These are phyloP conservation scores for Aspergillus latus DNA, from an alignment of 2,329 filamentous ascomycete species.

Conservation along the genomic window DNA sequence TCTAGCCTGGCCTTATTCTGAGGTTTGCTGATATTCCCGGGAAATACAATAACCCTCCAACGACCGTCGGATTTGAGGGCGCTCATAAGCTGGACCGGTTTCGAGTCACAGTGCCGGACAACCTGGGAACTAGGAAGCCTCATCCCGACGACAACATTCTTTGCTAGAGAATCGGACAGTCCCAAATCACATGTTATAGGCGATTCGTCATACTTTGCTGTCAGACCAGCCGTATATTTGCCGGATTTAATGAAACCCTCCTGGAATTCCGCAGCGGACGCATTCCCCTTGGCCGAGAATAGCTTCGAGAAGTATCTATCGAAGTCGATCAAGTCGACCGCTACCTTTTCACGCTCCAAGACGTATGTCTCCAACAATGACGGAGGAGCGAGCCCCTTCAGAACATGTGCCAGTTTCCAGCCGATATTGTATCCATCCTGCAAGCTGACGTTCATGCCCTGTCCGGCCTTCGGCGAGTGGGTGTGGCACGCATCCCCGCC, in stretches of 20 bases:
- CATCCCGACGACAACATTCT: constrained; percentile 47
- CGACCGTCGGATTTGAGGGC: constrained; percentile 54
- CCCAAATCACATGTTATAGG: constrained; percentile 42
- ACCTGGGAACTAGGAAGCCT: constrained; percentile 57
- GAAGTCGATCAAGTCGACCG: constrained; percentile 61
- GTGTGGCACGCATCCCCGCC: constrained; percentile 69
- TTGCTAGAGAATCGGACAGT: constrained; percentile 39
- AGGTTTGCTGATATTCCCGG: constrained; percentile 42
- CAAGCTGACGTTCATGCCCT: constrained; percentile 56
- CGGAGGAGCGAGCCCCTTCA: constrained; percentile 46
- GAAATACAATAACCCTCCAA: constrained; percentile 54
- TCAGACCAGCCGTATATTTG: constrained; percentile 61
- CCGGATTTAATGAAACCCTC: constrained; percentile 59
- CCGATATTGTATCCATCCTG: constrained; percentile 63
- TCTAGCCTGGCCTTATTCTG: constrained; percentile 32
- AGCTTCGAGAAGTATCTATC: constrained; percentile 56
- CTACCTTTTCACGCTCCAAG: constrained; percentile 53
- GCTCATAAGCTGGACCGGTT: constrained; percentile 52
- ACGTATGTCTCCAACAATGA: constrained; percentile 55
- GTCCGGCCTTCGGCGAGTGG: constrained; percentile 70
- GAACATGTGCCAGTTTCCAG: constrained; percentile 57
- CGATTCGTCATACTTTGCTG: constrained; percentile 55
- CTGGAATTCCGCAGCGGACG: constrained; percentile 52
- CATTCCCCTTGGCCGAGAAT: constrained; percentile 50
- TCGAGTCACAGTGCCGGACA: constrained; percentile 60